phyloP scores from a whole-genome alignment of 768 basidiomycete species.

The Leccinum uliginosum region DNA sequence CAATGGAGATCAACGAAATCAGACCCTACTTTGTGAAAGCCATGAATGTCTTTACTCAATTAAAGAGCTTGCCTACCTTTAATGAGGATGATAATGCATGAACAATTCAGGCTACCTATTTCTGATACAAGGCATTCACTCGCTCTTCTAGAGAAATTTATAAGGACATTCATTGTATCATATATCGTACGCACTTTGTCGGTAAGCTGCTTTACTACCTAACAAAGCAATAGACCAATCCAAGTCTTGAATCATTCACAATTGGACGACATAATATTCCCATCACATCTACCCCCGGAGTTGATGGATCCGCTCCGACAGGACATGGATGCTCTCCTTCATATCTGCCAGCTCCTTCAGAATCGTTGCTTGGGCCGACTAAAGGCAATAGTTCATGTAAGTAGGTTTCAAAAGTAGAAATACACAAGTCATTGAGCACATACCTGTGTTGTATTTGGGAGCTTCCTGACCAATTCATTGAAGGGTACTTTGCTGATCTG shows the following conservation, averaged over 20 bases:
- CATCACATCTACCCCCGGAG: conserved; percentile 15
- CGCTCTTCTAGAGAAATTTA: background rate
- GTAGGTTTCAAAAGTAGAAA: conserved; percentile 2
- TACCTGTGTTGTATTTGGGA: conserved; percentile 73
- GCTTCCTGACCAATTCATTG: conserved; percentile 59
- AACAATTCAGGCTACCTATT: background rate
- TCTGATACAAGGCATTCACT: background rate
- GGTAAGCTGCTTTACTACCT: conserved; percentile 1
- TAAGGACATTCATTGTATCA: background rate
- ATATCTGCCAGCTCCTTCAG: conserved; percentile 59
- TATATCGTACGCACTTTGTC: background rate
- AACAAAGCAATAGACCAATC: background rate
- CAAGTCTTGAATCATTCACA: background rate
- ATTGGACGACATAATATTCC: background rate
- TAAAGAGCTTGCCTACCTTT: conserved; percentile 30
- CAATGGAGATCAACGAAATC: conserved; percentile 94
- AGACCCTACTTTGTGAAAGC: conserved; percentile 83
- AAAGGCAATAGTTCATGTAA: background rate
- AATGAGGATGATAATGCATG: conserved; percentile 4
- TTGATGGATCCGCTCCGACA: conserved; percentile 35
- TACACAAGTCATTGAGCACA: conserved; percentile 21
- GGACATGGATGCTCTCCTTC: conserved; percentile 37
- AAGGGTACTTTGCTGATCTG: conserved; percentile 70
- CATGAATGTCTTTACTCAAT: conserved; percentile 68
- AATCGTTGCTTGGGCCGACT: conserved; percentile 72